phyloP scores from a whole-genome alignment of 805 yeast genomes.

The Zygotorulaspora florentina region DNA sequence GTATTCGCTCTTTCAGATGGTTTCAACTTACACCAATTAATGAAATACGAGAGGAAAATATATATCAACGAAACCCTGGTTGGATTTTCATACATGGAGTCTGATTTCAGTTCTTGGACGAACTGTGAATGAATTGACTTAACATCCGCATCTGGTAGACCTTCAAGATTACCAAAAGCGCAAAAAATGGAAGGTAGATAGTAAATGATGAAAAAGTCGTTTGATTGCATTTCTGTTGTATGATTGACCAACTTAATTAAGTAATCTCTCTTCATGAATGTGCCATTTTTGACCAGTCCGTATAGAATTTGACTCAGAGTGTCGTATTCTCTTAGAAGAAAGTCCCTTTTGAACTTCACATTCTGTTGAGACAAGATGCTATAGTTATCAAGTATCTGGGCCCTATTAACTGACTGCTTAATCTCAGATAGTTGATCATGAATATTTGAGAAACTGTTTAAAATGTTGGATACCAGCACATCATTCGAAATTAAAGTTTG shows the following conservation, averaged over 20 bases:
- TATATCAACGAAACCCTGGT: conserved; percentile 46
- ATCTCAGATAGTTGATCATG: conserved; percentile 54
- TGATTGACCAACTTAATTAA: conserved; percentile 40
- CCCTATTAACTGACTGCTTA: conserved; percentile 48
- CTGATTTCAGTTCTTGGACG: conserved; percentile 37
- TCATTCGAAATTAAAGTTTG: conserved; percentile 16
- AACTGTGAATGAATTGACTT: conserved; percentile 38
- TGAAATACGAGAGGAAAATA: conserved; percentile 53
- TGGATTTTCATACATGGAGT: conserved; percentile 44
- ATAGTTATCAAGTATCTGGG: conserved; percentile 51
- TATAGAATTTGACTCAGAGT: conserved; percentile 59
- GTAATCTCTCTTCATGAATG: conserved; percentile 36
- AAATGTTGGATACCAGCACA: conserved; percentile 39
- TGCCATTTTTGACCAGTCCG: conserved; percentile 44
- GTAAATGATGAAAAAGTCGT: conserved; percentile 63
- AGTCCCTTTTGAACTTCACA: conserved; percentile 56
- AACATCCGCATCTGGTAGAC: conserved; percentile 38
- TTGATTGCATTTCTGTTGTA: conserved; percentile 46
- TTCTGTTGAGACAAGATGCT: conserved; percentile 44
- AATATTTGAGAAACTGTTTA: conserved; percentile 54
- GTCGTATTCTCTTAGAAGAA: conserved; percentile 66
- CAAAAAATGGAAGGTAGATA: conserved; percentile 56
- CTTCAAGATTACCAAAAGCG: conserved; percentile 40
- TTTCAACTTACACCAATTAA: conserved; percentile 60
- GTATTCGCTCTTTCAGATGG: conserved; percentile 40